These are phyloP conservation scores for Leishmania lainsoni DNA, from an alignment of 208 protist genomes.

Conservation along the genomic window DNA sequence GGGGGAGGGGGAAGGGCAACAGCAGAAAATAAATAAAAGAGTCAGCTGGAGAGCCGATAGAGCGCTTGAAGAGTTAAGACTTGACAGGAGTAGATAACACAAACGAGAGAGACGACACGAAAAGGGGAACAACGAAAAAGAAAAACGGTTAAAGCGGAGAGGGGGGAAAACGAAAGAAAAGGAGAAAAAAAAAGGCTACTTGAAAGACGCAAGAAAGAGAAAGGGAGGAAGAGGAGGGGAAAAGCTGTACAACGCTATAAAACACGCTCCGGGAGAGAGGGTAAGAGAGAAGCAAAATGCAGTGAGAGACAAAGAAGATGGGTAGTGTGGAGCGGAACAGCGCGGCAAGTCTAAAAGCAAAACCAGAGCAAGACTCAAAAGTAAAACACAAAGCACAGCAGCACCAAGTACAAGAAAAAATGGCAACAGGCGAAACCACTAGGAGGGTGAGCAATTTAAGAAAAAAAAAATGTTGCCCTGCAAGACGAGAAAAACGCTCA, in stretches of 20 bases:
- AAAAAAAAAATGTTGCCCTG: neutral
- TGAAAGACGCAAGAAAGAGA: neutral
- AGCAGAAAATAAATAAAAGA: neutral
- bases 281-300: neutral
- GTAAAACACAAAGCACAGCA: neutral
- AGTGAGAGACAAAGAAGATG: neutral
- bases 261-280: neutral
- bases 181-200: neutral
- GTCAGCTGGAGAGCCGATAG: neutral
- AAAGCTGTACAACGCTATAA: neutral
- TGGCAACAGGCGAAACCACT: neutral
- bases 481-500: neutral
- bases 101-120: neutral
- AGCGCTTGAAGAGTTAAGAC: neutral
- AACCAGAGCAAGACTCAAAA: neutral
- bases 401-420: neutral
- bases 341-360: neutral
- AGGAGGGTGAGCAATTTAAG: neutral
- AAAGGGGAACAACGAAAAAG: neutral
- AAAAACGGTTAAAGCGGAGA: neutral
- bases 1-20: neutral
- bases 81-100: neutral
- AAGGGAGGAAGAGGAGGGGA: neutral
- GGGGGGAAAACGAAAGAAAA: neutral
- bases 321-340: neutral